Conservation (phyloP, 2,329 filamentous ascomycete genomes). For the Fusarium sp. region DNA sequence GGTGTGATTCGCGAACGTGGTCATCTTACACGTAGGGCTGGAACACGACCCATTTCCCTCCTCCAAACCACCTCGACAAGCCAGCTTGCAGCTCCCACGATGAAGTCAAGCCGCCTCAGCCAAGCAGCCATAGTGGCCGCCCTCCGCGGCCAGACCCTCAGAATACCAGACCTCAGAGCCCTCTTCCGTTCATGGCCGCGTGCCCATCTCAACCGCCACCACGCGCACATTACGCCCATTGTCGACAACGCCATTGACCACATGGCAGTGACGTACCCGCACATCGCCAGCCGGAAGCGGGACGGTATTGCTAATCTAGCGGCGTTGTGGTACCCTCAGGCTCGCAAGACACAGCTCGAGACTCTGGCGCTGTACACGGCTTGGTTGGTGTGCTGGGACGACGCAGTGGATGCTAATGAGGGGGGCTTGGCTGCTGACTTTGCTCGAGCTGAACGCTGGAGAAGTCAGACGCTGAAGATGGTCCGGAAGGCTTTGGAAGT, state of each 20-base stretch:
- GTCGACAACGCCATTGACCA: conserved; percentile 42
- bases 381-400: conserved; percentile 52
- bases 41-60: not conserved
- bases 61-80: not conserved
- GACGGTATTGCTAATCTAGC: conserved; percentile 48
- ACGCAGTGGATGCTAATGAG: conserved; percentile 48
- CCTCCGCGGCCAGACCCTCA: conserved; percentile 46
- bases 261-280: conserved; percentile 51
- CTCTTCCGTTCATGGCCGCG: conserved; percentile 46
- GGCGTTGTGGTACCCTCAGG: conserved; percentile 41
- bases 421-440: conserved; percentile 45
- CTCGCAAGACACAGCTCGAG: conserved; percentile 29
- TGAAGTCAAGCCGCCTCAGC: conserved; percentile 34
- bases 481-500: conserved; percentile 34
- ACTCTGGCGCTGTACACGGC: conserved; percentile 42
- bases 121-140: conserved; percentile 37
- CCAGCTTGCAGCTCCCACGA: not conserved
- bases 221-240: conserved; percentile 33
- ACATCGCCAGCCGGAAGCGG: conserved; percentile 43
- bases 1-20: not conserved
- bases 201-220: conserved; percentile 37
- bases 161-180: conserved; percentile 42
- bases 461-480: conserved; percentile 39
- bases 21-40: not conserved
- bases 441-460: conserved; percentile 42